Percentiles rank a stretch among this genome's conserved stretches.
These are phyloP conservation scores for Begonia peltatifolia DNA, from an alignment of 306 rosid genomes.

Conservation along the genomic window DNA sequence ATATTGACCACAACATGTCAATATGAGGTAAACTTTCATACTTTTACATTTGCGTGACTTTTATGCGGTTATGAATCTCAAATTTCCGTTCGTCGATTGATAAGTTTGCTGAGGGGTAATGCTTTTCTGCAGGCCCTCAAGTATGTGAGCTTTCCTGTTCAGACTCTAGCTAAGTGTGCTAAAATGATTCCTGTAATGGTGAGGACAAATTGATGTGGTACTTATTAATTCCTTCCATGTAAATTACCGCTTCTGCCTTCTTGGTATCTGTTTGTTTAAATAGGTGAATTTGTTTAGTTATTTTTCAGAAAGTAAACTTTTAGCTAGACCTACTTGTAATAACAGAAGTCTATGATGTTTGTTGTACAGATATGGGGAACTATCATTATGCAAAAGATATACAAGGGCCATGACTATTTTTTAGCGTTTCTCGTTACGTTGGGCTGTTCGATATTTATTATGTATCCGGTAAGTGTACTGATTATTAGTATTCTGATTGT, in stretches of 20 bases:
- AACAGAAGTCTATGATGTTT: slow-evolving; percentile 1
- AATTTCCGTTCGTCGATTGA: too few relatives aligned
- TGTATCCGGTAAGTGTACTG: slow-evolving; percentile 59
- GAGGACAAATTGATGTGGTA: slow-evolving; percentile 12
- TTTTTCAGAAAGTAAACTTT: too few relatives aligned
- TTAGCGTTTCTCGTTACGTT: slow-evolving; percentile 63
- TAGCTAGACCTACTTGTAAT: too few relatives aligned
- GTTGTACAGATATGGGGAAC: slow-evolving; percentile 78
- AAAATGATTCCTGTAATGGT: slow-evolving; percentile 99
- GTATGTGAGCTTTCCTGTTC: slow-evolving; percentile 95
- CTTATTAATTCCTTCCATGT: slow-evolving; percentile 5
- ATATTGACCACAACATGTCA: slow-evolving; percentile 92
- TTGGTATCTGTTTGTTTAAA: neutral
- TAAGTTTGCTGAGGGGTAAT: too few relatives aligned
- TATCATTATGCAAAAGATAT: slow-evolving; percentile 84
- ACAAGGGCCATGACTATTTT: slow-evolving; percentile 57
- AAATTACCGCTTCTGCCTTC: slow-evolving; percentile 1
- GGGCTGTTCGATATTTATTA: slow-evolving; percentile 80
- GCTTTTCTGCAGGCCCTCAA: slow-evolving; percentile 67
- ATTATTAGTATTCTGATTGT: too few relatives aligned
- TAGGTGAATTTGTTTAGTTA: too few relatives aligned
- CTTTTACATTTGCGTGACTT: neutral
- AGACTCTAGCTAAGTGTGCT: slow-evolving; percentile 93
- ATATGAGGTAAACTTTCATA: slow-evolving; percentile 51
- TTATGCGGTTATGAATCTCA: neutral